Evolutionary conservation across 345 rosid genomes (phyloP), one percentile per base, ranked within the genome.

Genomic region (Isatis tinctoria): DNA sequence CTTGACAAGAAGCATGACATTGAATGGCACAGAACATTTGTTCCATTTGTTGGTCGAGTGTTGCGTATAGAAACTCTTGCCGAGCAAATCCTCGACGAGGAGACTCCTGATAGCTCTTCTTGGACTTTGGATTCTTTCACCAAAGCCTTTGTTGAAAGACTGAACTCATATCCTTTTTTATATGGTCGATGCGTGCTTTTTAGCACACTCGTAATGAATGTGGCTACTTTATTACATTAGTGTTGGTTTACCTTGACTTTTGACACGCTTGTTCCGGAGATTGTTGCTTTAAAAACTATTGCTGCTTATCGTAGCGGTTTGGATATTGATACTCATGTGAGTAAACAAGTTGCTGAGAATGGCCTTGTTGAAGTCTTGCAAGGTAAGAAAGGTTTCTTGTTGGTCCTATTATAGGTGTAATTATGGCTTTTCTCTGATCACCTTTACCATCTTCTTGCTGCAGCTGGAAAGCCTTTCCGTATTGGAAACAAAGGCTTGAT

Each of bases 291-390:
- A 58, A 95, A 92, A 83, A 88, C 90, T 70, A 81, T 92, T 60
- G 99, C 96, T 68, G 99, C 99, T 51, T 95, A 92, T 70, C 96
- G 97, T 40, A 85, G 91, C 69, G 97, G 99, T 64, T 79, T 95
- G 79, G 90, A 87, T 49, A 92, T 95, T 66, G 79, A 91, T 63
- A 75, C 97, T 58, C 65, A 80, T 53, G 89, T 89, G 71, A 76
- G 78, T 37, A 77, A 47, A 64, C 63, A 78, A 75, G 90, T 84
- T 77, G 97, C 97, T 18, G 92, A 87, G 80, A 82, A 81, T 77
- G 97, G 96, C 45, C 97, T 95, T 12, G 35, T 43, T 35, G 79
- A 85, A 80, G 89, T 82, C 79, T 79, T 95, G 79, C 59, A 6
- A 36, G 70, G 97, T 95, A 72, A 80, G 84, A 73, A 48, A 22